Evolutionary conservation across 2,329 filamentous ascomycete species (phyloP).

Genomic region (Colletotrichum spaethianum): DNA sequence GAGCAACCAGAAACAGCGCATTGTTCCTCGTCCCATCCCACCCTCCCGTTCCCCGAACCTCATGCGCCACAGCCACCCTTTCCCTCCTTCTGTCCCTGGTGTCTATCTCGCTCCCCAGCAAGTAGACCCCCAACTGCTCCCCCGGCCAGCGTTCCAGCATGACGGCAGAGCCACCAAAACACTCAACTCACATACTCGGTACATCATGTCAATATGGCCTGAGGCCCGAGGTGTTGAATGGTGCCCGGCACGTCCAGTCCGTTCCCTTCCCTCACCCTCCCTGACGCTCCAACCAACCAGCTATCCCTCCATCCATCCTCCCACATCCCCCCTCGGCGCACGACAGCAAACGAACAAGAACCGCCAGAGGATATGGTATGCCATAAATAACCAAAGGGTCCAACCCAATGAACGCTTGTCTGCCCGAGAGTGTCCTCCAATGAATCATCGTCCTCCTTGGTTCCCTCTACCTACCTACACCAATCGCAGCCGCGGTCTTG

Average conservation of each 20-base stretch:
- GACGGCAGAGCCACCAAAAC: background rate
- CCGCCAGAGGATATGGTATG: background rate
- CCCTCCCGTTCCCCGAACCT: constrained; percentile 21
- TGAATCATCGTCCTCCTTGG: background rate
- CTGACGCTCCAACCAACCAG: constrained; percentile 6
- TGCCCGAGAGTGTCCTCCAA: background rate
- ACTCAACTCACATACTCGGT: background rate
- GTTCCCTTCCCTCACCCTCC: constrained; percentile 11
- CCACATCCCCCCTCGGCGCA: background rate
- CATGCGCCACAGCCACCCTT: constrained; percentile 22
- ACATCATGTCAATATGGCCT: background rate
- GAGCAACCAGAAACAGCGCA: constrained; percentile 40
- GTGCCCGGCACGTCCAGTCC: constrained; percentile 34
- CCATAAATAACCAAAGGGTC: constrained; percentile 18
- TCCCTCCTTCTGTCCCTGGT: background rate
- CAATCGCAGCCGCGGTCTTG: constrained; percentile 24
- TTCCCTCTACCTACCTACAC: background rate
- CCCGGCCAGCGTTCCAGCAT: background rate
- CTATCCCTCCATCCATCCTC: constrained; percentile 15
- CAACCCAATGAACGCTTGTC: background rate
- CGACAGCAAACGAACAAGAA: constrained; percentile 6
- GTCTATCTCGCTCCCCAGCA: background rate
- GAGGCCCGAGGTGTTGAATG: constrained; percentile 8
- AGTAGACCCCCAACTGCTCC: background rate
- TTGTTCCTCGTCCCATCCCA: constrained; percentile 39